Evolutionary conservation across 176 grass and related monocot genomes (phyloP).

Genomic region (Aegilops umbellulata): DNA sequence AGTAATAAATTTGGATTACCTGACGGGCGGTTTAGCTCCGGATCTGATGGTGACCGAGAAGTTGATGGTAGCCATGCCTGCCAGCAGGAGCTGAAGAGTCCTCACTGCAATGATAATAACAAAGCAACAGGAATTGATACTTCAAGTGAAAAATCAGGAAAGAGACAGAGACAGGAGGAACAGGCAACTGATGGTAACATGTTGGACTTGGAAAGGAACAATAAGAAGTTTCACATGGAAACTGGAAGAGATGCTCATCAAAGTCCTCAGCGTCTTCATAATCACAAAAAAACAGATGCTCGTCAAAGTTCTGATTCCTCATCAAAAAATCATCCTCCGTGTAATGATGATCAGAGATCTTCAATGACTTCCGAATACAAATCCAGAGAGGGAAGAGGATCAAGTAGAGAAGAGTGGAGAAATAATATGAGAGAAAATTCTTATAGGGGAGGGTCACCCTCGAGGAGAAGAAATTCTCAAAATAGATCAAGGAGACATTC

Average conservation of each 20-base stretch:
- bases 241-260: not conserved
- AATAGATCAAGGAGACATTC: not conserved
- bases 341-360: not conserved
- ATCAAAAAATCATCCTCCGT: not conserved
- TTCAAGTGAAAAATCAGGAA: conserved; percentile 22
- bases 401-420: not conserved
- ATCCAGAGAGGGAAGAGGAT: conserved; percentile 4
- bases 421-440: not conserved
- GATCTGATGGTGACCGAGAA: not conserved
- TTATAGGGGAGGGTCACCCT: conserved; percentile 19
- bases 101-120: not conserved
- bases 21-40: not conserved
- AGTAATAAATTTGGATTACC: not conserved
- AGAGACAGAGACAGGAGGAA: not conserved
- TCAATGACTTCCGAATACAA: not conserved
- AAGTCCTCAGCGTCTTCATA: not conserved
- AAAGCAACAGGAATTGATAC: conserved; percentile 2
- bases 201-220: not conserved
- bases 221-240: not conserved
- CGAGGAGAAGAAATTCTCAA: not conserved
- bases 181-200: not conserved
- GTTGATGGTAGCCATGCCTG: conserved; percentile 18
- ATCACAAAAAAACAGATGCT: not conserved
- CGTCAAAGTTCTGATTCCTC: not conserved
- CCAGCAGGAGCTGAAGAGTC: not conserved